phyloP scores from a whole-genome alignment of 2,329 filamentous ascomycete genomes.

The Apiospora phragmitis region DNA sequence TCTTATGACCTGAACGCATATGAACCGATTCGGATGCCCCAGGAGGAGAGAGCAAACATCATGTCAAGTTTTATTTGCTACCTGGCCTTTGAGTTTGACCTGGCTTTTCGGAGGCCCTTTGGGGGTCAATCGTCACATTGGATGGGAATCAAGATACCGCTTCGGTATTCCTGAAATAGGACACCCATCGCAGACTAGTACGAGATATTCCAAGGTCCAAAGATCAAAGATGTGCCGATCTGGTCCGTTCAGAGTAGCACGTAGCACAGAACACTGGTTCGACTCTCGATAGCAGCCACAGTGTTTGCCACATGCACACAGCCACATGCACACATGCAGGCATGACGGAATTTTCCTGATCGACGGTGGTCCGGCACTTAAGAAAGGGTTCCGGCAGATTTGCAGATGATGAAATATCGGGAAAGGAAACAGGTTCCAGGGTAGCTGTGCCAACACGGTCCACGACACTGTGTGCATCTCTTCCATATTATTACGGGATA shows the following conservation, averaged over 20 bases:
- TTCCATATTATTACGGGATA: neutral
- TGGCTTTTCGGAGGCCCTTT: neutral
- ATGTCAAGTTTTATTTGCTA: neutral
- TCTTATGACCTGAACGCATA: neutral
- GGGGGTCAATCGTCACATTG: neutral
- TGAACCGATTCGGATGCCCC: neutral
- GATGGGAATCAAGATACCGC: neutral
- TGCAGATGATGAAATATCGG: neutral
- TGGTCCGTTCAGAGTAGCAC: too few relatives aligned
- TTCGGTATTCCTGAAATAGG: neutral
- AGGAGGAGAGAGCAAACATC: neutral
- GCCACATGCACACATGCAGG: neutral
- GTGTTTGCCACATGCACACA: neutral
- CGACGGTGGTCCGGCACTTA: neutral
- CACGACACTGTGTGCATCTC: neutral
- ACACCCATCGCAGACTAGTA: neutral
- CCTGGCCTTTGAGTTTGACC: neutral
- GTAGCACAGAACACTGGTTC: neutral
- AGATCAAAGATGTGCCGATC: neutral
- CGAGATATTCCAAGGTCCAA: neutral
- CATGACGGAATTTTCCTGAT: slow-evolving; percentile 1
- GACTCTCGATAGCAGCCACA: neutral
- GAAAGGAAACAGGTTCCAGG: neutral
- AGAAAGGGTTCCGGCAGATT: neutral
- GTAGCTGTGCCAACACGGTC: slow-evolving; percentile 5